Conservation (phyloP, 345 rosid species). For the Litchi chinensis region DNA sequence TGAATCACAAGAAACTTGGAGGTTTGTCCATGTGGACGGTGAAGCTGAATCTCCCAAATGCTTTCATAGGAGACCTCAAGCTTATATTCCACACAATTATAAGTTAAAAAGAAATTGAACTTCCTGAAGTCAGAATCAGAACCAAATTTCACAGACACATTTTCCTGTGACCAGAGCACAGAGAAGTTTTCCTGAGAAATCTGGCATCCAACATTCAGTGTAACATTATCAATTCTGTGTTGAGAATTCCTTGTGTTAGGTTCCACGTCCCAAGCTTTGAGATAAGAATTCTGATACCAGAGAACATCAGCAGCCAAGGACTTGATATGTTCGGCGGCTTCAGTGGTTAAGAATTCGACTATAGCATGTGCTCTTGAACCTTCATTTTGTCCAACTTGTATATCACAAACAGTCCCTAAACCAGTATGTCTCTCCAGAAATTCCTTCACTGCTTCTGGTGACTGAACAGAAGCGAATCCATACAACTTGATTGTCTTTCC, state of each 20-base stretch:
- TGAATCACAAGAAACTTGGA: slow-evolving; percentile 42
- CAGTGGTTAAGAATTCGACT: slow-evolving; percentile 38
- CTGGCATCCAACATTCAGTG: slow-evolving; percentile 47
- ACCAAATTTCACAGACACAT: slow-evolving; percentile 37
- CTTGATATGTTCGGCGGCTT: slow-evolving; percentile 30
- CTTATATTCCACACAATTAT: slow-evolving; percentile 30
- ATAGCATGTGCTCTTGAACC: slow-evolving; percentile 31
- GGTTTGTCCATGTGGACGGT: slow-evolving; percentile 14
- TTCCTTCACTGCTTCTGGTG: slow-evolving; percentile 24
- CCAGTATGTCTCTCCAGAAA: slow-evolving; percentile 37
- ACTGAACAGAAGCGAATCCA: slow-evolving; percentile 37
- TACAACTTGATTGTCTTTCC: slow-evolving; percentile 38
- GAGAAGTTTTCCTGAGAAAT: slow-evolving; percentile 28
- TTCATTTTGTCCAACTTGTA: slow-evolving; percentile 24
- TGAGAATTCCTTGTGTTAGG: slow-evolving; percentile 27
- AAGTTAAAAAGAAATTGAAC: slow-evolving; percentile 27
- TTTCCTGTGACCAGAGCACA: slow-evolving; percentile 32
- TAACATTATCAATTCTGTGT: slow-evolving; percentile 23
- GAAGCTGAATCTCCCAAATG: slow-evolving; percentile 45
- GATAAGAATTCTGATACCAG: no score
- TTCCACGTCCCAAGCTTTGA: not conserved
- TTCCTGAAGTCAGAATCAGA: slow-evolving; percentile 24
- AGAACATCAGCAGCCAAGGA: not conserved
- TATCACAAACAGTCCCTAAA: slow-evolving; percentile 33
- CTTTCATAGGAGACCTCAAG: slow-evolving; percentile 48